A percentile compares a stretch with the other conserved stretches of the same genome.
Conservation (phyloP, 2,329 filamentous ascomycete genomes). For the Aspergillus amoenus region DNA sequence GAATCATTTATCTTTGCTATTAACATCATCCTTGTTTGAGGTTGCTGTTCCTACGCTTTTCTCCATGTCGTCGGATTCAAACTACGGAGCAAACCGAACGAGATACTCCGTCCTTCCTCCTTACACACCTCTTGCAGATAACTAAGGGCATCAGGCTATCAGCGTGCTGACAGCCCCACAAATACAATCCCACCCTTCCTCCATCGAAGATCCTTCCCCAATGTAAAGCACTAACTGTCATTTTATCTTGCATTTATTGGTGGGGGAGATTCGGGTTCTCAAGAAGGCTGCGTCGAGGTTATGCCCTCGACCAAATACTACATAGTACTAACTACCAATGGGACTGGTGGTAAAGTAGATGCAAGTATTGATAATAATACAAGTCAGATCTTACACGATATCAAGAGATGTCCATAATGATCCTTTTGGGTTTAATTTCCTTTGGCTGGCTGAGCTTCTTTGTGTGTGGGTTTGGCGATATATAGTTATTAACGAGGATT, state of each 20-base stretch:
- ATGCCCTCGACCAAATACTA: background rate
- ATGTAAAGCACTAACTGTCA: background rate
- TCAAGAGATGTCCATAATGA: background rate
- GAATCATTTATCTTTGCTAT: no score
- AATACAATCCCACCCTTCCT: background rate
- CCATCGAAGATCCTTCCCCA: background rate
- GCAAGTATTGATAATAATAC: background rate
- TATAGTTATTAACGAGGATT: no score
- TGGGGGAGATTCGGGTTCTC: background rate
- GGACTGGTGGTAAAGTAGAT: background rate
- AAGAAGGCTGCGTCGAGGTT: slow-evolving; percentile 1
- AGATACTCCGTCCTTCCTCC: no score
- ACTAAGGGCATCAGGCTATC: background rate
- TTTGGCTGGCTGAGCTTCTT: no score
- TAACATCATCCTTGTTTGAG: background rate
- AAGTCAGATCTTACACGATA: background rate
- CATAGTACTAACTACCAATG: background rate
- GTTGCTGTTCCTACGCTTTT: no score
- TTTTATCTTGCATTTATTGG: slow-evolving; percentile 8
- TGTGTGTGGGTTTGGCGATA: no score
- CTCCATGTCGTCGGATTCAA: no score
- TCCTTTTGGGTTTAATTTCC: background rate
- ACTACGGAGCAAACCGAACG: no score
- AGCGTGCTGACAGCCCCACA: background rate
- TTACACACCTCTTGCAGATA: background rate